A percentile compares a stretch with the other conserved stretches of the same genome.
phyloP scores from a whole-genome alignment of 495 filamentous ascomycete species.

The Hypoxylon rickii region DNA sequence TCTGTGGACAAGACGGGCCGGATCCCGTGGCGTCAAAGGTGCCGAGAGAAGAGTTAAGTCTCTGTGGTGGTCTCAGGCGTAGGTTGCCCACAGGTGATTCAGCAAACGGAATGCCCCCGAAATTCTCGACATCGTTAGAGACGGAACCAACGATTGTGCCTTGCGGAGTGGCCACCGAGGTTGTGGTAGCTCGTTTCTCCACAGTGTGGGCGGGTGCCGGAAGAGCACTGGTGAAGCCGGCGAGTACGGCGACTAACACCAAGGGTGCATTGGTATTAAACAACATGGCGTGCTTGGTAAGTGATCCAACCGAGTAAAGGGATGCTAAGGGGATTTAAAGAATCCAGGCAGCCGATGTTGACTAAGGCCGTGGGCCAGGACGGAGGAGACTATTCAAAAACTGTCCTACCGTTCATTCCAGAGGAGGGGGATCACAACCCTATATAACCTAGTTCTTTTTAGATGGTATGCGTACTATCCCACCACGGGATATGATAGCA shows the following conservation, averaged over 20 bases:
- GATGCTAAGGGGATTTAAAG: too few species aligned
- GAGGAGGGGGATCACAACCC: slow-evolving; percentile 1
- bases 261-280: slow-evolving; percentile 25
- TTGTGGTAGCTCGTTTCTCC: slow-evolving; percentile 46
- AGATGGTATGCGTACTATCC: background rate
- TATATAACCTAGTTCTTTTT: slow-evolving; percentile 20
- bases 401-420: background rate
- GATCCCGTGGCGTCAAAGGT: slow-evolving; percentile 55
- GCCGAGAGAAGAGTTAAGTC: slow-evolving; percentile 48
- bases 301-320: too few species aligned
- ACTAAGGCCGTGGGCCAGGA: slow-evolving; percentile 1
- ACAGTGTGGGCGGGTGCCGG: slow-evolving; percentile 39
- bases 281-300: slow-evolving; percentile 31
- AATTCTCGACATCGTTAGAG: slow-evolving; percentile 46
- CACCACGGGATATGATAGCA: background rate
- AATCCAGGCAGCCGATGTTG: too few species aligned
- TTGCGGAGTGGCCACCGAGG: slow-evolving; percentile 51
- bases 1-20: slow-evolving; percentile 61
- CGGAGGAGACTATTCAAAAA: background rate
- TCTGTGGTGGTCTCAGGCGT: slow-evolving; percentile 50
- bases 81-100: slow-evolving; percentile 47
- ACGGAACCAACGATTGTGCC: slow-evolving; percentile 58
- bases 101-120: slow-evolving; percentile 56
- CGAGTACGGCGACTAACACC: slow-evolving; percentile 29
- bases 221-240: slow-evolving; percentile 38